Evolutionary conservation across 2,329 filamentous ascomycete species (phyloP), one percentile per base, ranked within the genome.

Genomic region (Falciphora oryzae): DNA sequence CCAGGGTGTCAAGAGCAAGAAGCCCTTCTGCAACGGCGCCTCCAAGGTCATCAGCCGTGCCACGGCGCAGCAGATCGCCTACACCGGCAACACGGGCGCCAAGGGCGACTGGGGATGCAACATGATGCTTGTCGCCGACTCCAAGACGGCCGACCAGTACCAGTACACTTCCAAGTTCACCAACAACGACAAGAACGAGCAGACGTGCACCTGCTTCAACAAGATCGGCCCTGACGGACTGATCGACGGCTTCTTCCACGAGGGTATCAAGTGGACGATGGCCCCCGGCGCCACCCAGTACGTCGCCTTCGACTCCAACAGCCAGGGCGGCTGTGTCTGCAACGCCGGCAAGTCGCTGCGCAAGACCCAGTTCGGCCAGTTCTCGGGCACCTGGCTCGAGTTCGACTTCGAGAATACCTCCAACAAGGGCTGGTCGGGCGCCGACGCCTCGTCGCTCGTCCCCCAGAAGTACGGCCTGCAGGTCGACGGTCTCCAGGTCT

Each of bases 351-450:
- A 65, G 32, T 65, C 65, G 61, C 69, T 80, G 14, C 71, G 74
- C 50, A 67, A 67, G 66, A 82, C 78, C 64, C 1, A 6, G 3
- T 67, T 69, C 61, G 80, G 81, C 67, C 76, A 80, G 70, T 79
- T 74, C 65, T 76, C 76, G 62, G 73, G 74, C 67, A 77, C 77
- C 65, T 85, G 82, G 82, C 68, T 77, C 71, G 82, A 85, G 76
- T 80, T 78, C 63, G 82, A 84, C 74, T 78, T 79, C 60, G 79
- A 68, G 66, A 80, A 77, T 75, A 50, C 67, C 0, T 72, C 72
- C 73, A 85, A 85, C 78, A 64, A 69, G n/a, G 74, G 71, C 64
- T 82, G 79, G 78, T 82, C 79, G 3, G 82, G 82, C 57, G 80
- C 78, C 65, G 82, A 85, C 65, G 81, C 78, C 67, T 83, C 81